phyloP scores from a whole-genome alignment of 208 protist genomes.

The Leishmania tarentolae region DNA sequence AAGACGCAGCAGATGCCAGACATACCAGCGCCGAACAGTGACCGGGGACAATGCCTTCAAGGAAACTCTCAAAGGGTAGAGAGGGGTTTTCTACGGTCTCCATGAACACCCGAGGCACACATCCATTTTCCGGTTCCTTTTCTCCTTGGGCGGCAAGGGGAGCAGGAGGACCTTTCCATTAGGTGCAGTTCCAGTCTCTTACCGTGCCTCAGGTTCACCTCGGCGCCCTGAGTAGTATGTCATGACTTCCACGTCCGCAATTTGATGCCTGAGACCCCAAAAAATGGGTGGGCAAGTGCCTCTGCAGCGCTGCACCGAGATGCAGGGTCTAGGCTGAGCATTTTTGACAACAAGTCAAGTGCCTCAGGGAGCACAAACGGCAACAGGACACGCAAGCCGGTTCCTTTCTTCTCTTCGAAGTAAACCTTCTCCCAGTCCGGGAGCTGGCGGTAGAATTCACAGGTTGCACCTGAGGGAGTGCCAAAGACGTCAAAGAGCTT shows the following conservation, averaged over 20 bases:
- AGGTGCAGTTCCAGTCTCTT: neutral
- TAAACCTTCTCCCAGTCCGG: constrained; percentile 94
- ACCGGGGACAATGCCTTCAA: neutral
- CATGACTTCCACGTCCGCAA: neutral
- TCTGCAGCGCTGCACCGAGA: constrained; percentile 46
- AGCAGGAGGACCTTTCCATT: no score
- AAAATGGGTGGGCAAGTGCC: constrained; percentile 72
- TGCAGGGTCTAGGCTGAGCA: constrained; percentile 68
- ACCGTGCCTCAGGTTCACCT: neutral
- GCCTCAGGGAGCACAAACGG: constrained; percentile 57
- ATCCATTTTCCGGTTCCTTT: neutral
- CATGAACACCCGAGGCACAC: neutral
- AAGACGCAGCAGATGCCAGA: neutral
- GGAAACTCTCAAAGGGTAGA: neutral
- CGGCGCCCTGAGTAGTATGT: neutral
- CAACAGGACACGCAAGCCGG: constrained; percentile 52
- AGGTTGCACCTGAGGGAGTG: constrained; percentile 89
- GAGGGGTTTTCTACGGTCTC: neutral
- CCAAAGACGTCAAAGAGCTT: constrained; percentile 96
- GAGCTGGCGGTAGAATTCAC: constrained; percentile 87
- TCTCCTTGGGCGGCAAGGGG: no score
- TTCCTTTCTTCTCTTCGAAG: constrained; percentile 61
- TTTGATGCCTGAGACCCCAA: constrained; percentile 3
- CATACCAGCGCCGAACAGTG: neutral
- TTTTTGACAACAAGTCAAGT: constrained; percentile 49